Base-by-base conservation (phyloP, 2,329 filamentous ascomycete species). In the Phialophora expanda region DNA sequence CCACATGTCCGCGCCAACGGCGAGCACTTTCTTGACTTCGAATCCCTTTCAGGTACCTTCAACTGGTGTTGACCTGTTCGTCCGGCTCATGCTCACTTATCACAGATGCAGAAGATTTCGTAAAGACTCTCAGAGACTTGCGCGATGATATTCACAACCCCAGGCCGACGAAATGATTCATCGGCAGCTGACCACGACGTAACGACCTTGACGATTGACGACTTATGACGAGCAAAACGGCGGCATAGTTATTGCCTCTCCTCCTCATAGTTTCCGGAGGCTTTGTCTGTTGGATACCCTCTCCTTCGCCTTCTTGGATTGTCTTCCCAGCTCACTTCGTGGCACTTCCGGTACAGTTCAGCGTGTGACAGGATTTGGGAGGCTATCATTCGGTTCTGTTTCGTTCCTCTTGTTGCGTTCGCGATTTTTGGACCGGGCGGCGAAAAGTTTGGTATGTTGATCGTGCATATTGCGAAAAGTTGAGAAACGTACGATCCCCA, bases 1-100 rank as follows among this genome's bases (percentile, higher is more conserved):
- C 79, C 81, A 11, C 78, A 76, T 32, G 69, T 71, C 20, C 78
- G 74, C 1, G 28, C 66, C 1, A 71, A 72, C 17, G 79, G 79
- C 3, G 76, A 78, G 53, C 77, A 80, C 69, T 67, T 79, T 22
- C 65, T 83, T 28, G 75, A 73, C 12, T 83, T 83, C 65, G 74
- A 56, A 73, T 67, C 46, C 61, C 69, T 24, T 62, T 66, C 30
- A 78, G 79, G 80, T 63, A 67, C 72, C 70, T n/a, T 1, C 32
- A 63, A 28, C 9, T 20, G 20, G 26, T 1, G 44, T 24, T 65
- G 6, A 41, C 24, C n/a, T 41, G n/a, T 56, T n/a, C 24, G 32
- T 14, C 8, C 1, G 38, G 44, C 38, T 44, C 17, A 3, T 51
- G 24, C 57, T 62, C 38, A 20, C 14, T 26, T 41, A 8, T 17